Base-by-base conservation (phyloP, 2,329 filamentous ascomycete species). In the Aureobasidium sp. region DNA sequence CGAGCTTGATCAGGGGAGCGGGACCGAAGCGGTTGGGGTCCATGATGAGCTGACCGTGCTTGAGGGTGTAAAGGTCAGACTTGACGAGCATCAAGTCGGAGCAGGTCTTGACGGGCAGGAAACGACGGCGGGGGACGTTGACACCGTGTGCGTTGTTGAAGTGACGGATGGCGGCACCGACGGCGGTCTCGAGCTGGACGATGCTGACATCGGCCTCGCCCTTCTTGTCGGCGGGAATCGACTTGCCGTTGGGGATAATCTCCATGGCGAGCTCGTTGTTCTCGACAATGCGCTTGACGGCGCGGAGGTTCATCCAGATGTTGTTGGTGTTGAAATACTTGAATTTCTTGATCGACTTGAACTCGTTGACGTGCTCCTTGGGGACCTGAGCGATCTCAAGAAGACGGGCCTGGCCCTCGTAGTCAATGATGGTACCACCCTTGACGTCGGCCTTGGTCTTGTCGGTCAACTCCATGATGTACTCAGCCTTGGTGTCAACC, bases 261-360 rank as follows among this genome's bases (percentile, higher is more conserved):
- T 99, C 94, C 90, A 99, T 96, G 80, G 92, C 90, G 61, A 99
- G 87, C 82, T 97, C 93, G 76, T 96, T 91, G 78, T 95, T 91
- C 85, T 97, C 94, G 8, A 99, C 94, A 61, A 99, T 91, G 65
- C 94, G 92, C 88, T 97, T 97, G 80, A 99, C 89, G 69, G 94
- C 94, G 75, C 90, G 87, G 71, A 97, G 84, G 82, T 96, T 96
- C 84, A 99, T 89, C 94, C 94, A 99, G 80, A 99, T 97, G 86
- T 99, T 99, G 89, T 99, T 99, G 79, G 94, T 99, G 87, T 99
- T 99, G 88, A 99, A 99, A 87, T 99, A 99, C 85, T 96, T 97
- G 89, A 99, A 99, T 85, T 99, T 99, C 88, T 99, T 99, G 84
- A 99, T 99, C 53, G 92, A 97, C 87, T 99, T 99, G 90, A 99